Evolutionary conservation across 2,329 filamentous ascomycete genomes (phyloP).

Genomic region (Calcarisporium arbuscula): DNA sequence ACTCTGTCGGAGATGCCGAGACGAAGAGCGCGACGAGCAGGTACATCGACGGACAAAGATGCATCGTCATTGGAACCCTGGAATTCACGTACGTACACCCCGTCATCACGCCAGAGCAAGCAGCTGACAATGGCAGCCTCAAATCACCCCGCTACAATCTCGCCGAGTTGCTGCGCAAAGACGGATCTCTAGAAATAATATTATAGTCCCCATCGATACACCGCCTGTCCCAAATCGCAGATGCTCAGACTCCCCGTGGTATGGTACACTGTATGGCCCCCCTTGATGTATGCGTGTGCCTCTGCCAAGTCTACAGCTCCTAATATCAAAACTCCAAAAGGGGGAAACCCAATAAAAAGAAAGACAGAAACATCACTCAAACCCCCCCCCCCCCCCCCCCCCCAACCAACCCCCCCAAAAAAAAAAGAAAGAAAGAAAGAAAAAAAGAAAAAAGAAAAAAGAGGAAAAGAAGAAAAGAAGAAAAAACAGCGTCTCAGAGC

Average conservation of each 20-base stretch:
- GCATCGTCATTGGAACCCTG: conserved; percentile 23
- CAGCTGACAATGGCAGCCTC: conserved; percentile 19
- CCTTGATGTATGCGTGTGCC: no score
- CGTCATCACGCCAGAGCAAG: no score
- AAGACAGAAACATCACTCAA: no score
- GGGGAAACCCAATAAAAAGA: no score
- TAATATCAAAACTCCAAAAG: no score
- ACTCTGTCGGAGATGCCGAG: conserved; percentile 8
- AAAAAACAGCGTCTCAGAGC: background rate
- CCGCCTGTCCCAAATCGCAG: background rate
- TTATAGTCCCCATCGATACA: background rate
- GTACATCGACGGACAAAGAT: conserved; percentile 24
- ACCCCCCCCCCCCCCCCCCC: no score
- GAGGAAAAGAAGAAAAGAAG: background rate
- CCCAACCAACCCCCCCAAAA: background rate
- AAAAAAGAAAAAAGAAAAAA: conserved; percentile 1
- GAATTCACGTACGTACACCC: conserved; percentile 23
- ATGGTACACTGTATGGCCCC: no score
- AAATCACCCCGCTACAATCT: conserved; percentile 27
- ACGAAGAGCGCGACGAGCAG: conserved; percentile 9
- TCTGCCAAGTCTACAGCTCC: no score
- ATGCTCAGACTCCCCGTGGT: no score
- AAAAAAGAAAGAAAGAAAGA: background rate
- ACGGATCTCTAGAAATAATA: conserved; percentile 25
- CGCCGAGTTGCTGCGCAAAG: conserved; percentile 19